These are phyloP conservation scores for Thraustotheca clavata DNA, from an alignment of 352 stramenopile species.

Conservation along the genomic window DNA sequence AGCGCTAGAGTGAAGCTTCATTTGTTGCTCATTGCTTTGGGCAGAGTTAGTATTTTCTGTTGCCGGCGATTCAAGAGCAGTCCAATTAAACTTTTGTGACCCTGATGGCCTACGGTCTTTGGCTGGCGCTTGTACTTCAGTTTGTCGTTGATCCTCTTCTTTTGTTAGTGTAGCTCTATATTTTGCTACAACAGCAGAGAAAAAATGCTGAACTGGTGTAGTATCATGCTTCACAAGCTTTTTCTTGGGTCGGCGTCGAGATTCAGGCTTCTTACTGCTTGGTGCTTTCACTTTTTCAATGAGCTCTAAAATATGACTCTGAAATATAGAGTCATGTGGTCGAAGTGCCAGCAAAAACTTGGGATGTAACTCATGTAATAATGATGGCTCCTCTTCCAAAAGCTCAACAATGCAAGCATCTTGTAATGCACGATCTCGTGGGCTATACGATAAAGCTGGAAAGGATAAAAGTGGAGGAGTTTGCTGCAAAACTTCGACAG, in stretches of 20 bases:
- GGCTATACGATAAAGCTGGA: conserved; percentile 28
- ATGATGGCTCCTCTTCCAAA: conserved; percentile 30
- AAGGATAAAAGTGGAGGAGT: conserved; percentile 26
- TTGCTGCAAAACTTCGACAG: neutral
- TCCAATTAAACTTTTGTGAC: conserved; percentile 11
- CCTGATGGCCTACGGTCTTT: no score
- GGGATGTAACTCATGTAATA: conserved; percentile 28
- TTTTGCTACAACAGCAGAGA: conserved; percentile 5
- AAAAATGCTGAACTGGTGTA: conserved; percentile 37
- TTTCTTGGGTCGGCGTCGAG: conserved; percentile 17
- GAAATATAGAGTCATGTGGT: neutral
- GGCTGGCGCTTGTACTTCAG: neutral
- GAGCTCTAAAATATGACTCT: conserved; percentile 1
- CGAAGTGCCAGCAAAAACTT: conserved; percentile 22
- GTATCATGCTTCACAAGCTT: conserved; percentile 13
- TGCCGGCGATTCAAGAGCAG: neutral
- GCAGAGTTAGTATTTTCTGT: neutral
- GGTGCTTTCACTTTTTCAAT: neutral
- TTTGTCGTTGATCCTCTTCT: neutral
- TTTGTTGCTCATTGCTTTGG: neutral
- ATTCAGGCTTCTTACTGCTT: conserved; percentile 2
- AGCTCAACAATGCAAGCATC: conserved; percentile 30
- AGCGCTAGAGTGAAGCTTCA: conserved; percentile 38
- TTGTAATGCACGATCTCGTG: conserved; percentile 25
- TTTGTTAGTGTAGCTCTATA: neutral